Evolutionary conservation across 2,329 filamentous ascomycete genomes (phyloP).

Genomic region (Claviceps fusiformis): DNA sequence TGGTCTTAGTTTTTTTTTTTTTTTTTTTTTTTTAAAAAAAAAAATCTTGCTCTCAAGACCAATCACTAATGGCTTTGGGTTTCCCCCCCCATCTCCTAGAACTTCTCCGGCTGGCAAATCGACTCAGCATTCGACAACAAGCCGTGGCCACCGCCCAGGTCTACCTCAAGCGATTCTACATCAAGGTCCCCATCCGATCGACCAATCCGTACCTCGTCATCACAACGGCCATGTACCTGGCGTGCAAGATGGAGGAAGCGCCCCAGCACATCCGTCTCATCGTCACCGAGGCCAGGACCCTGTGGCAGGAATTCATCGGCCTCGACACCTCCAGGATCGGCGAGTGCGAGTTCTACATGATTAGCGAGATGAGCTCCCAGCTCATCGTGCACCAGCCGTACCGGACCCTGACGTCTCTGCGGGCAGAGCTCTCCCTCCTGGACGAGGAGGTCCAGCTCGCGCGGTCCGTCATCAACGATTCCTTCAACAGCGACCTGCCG

Average conservation of each 20-base stretch:
- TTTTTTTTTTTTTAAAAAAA: background rate
- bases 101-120: constrained; percentile 69
- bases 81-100: constrained; percentile 32
- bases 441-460: constrained; percentile 67
- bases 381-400: constrained; percentile 88
- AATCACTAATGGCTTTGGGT: background rate
- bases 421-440: constrained; percentile 55
- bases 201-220: constrained; percentile 90
- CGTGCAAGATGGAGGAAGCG: constrained; percentile 96
- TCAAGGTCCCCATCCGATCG: constrained; percentile 75
- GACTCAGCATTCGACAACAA: constrained; percentile 77
- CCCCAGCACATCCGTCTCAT: constrained; percentile 92
- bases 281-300: constrained; percentile 67
- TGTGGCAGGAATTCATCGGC: constrained; percentile 69
- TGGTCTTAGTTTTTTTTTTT: background rate
- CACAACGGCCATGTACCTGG: constrained; percentile 86
- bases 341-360: constrained; percentile 87
- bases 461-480: constrained; percentile 78
- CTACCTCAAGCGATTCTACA: constrained; percentile 90
- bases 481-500: constrained; percentile 84
- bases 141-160: constrained; percentile 87
- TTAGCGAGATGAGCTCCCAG: constrained; percentile 81
- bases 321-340: constrained; percentile 74
- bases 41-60: no score
- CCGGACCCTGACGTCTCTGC: constrained; percentile 60